A percentile compares a stretch with the other conserved stretches of the same genome.
Evolutionary conservation across 1,284 basidiomycete species (phyloP).

Genomic region (Trichosporon inkin): DNA sequence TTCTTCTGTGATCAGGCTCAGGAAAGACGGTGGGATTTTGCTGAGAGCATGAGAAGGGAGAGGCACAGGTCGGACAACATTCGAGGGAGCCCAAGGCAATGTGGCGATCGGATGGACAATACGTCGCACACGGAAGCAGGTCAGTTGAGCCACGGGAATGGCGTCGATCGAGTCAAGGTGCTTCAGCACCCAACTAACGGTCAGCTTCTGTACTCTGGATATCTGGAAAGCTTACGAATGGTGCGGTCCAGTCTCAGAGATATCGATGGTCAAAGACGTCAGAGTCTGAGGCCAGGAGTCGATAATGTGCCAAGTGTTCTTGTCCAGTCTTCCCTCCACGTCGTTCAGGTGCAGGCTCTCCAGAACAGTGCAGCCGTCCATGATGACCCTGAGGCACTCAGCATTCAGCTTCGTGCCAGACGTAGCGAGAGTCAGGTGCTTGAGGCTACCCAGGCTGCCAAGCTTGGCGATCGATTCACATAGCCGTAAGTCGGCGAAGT

Average conservation of each 20-base stretch:
- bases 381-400: slow-evolving; percentile 25
- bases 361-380: slow-evolving; percentile 25
- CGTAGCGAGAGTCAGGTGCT: slow-evolving; percentile 27
- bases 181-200: slow-evolving; percentile 30
- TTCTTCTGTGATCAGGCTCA: slow-evolving; percentile 19
- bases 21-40: slow-evolving; percentile 19
- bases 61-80: slow-evolving; percentile 13
- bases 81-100: slow-evolving; percentile 26
- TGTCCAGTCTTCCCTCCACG: slow-evolving; percentile 34
- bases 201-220: background rate
- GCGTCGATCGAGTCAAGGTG: slow-evolving; percentile 31
- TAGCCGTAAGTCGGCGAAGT: slow-evolving; percentile 30
- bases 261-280: slow-evolving; percentile 23
- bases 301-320: slow-evolving; percentile 32
- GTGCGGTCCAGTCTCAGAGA: slow-evolving; percentile 25
- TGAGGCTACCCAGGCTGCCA: slow-evolving; percentile 25
- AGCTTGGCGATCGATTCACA: slow-evolving; percentile 23
- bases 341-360: slow-evolving; percentile 25
- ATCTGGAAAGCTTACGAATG: slow-evolving; percentile 26
- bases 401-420: slow-evolving; percentile 31
- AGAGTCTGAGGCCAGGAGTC: slow-evolving; percentile 27
- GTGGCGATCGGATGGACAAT: slow-evolving; percentile 24
- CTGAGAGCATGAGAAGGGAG: slow-evolving; percentile 12
- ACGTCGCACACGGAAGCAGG: slow-evolving; percentile 25
- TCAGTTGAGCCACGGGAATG: slow-evolving; percentile 28